Evolutionary conservation across 2,329 filamentous ascomycete species (phyloP).

Genomic region (Scedosporium aurantiacum): DNA sequence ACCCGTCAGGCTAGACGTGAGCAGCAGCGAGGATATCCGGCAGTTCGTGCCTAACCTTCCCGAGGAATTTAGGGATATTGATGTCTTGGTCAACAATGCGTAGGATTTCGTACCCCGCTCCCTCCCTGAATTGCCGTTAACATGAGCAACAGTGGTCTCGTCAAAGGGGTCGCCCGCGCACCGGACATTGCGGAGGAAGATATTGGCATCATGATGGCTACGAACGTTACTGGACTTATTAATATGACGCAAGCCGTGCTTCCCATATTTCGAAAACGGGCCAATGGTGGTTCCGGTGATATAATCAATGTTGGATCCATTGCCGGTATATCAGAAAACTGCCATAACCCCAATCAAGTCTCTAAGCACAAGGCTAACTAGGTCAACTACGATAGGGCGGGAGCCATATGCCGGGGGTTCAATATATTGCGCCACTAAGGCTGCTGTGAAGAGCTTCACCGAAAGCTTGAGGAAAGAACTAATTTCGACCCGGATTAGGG

Average conservation of each 20-base stretch:
- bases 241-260: slow-evolving; percentile 91
- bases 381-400: slow-evolving; percentile 34
- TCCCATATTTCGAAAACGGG: slow-evolving; percentile 66
- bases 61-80: slow-evolving; percentile 70
- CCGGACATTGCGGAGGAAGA: slow-evolving; percentile 75
- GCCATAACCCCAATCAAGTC: neutral
- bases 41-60: slow-evolving; percentile 64
- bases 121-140: slow-evolving; percentile 8
- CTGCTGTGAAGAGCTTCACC: slow-evolving; percentile 75
- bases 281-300: slow-evolving; percentile 69
- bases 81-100: slow-evolving; percentile 95
- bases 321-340: slow-evolving; percentile 41
- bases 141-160: slow-evolving; percentile 54
- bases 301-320: slow-evolving; percentile 93
- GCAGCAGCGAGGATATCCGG: slow-evolving; percentile 62
- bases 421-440: slow-evolving; percentile 91
- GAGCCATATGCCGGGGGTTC: slow-evolving; percentile 76
- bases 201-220: slow-evolving; percentile 77
- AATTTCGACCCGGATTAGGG: slow-evolving; percentile 65
- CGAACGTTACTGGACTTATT: slow-evolving; percentile 90
- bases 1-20: slow-evolving; percentile 78
- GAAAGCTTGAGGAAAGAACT: slow-evolving; percentile 75
- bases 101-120: slow-evolving; percentile 31
- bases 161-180: slow-evolving; percentile 77
- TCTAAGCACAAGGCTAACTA: neutral